Base-by-base conservation (phyloP, 73 alveolate species). In the Paramecium primaurelia region DNA sequence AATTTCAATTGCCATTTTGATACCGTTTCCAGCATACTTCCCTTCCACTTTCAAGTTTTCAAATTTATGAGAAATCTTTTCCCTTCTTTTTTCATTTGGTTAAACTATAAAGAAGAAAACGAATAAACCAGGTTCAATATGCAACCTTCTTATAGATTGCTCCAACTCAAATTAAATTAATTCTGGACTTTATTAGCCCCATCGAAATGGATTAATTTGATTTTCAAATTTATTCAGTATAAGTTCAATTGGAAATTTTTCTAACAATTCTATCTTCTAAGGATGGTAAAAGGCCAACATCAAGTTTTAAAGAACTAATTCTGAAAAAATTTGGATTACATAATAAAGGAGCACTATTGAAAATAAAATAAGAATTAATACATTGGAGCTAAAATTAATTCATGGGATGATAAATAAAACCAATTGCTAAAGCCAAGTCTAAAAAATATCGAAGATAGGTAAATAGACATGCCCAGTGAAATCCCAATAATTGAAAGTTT, bases 11-110 rank as follows among this genome's bases (percentile, higher is more conserved):
- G 88, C 88, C 58, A 75, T 75, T 18, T 75, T 75, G 4, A 75
- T 30, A 7, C 88, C 88, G 37, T 75, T 75, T 10, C 88, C 88
- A n/a, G 88, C 88, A 38, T 75, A 75, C 28, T 75, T 75, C 3
- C 69, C 69, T 30, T 75, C 88, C 22, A 30, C 47, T n/a, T 75
- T 42, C 18, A 25, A 11, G 20, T 75, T 37, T 12, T 75, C 88
- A 75, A 75, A 75, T 37, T 75, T 12, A 75, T 75, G 88, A 16
- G 58, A 42, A 7, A 75, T 75, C 22, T 42, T 75, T 11, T 75
- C 60, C 22, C 37, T 75, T 25, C 58, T 36, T 38, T 75, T 75
- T 38, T 75, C 88, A 75, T 75, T 36, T n/a, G 88, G 88, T 38
- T 22, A 10, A 11, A 75, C 88, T 12, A 75, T 75, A 38, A 75